Conservation (phyloP, 805 yeast species). For the Candida xyloterini region DNA sequence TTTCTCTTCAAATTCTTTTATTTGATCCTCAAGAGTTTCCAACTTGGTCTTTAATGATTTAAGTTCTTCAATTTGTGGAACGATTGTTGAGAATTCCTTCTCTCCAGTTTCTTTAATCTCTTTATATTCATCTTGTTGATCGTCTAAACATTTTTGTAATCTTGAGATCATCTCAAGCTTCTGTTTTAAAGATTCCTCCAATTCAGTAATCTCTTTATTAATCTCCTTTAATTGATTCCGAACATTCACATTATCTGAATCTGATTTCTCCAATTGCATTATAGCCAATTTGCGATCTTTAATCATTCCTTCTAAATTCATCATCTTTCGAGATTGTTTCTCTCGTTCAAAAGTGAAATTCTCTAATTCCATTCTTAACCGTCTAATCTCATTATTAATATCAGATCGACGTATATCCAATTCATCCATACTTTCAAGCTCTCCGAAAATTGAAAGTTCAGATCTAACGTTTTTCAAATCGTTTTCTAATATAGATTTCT, state of each 20-base stretch:
- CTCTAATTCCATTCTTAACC: slow-evolving; percentile 35
- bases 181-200: slow-evolving; percentile 3
- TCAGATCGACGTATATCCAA: slow-evolving; percentile 43
- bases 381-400: slow-evolving; percentile 39
- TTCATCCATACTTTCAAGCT: slow-evolving; percentile 39
- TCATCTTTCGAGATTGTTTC: slow-evolving; percentile 39
- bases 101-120: slow-evolving; percentile 21
- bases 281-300: slow-evolving; percentile 53
- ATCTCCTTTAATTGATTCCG: slow-evolving; percentile 32
- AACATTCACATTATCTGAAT: slow-evolving; percentile 44
- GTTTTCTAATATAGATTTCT: slow-evolving; percentile 25
- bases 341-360: slow-evolving; percentile 43
- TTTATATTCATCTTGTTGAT: slow-evolving; percentile 6
- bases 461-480: slow-evolving; percentile 28
- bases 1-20: slow-evolving; percentile 33
- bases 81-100: slow-evolving; percentile 19
- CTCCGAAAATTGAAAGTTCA: slow-evolving; percentile 15
- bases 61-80: slow-evolving; percentile 26
- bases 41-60: slow-evolving; percentile 42
- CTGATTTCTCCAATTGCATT: slow-evolving; percentile 49
- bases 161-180: slow-evolving; percentile 5
- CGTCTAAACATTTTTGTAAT: slow-evolving; percentile 18
- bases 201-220: slow-evolving; percentile 23
- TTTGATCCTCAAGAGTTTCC: slow-evolving; percentile 41
- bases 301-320: slow-evolving; percentile 44